These are phyloP conservation scores for Sambucus nigra DNA, from an alignment of 129 eudicot species.

Conservation along the genomic window DNA sequence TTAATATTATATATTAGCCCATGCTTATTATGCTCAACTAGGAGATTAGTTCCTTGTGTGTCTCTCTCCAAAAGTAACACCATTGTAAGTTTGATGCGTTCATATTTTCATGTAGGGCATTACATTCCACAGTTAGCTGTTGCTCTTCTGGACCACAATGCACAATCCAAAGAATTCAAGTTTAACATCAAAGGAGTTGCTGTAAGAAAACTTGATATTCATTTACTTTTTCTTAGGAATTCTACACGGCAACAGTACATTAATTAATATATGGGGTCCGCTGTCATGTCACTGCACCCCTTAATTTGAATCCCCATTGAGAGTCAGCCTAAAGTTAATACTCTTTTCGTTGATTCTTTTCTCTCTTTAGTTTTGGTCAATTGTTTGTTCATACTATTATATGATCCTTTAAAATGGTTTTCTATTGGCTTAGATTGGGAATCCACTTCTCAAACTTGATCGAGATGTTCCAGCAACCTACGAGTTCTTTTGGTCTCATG, in stretches of 20 bases:
- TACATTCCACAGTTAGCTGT: constrained; percentile 87
- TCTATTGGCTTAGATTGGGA: constrained; percentile 53
- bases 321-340: too few relatives aligned
- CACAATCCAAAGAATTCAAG: constrained; percentile 55
- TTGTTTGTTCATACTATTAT: background rate
- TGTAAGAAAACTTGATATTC: constrained; percentile 34
- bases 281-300: too few relatives aligned
- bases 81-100: background rate
- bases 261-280: too few relatives aligned
- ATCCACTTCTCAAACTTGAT: constrained; percentile 84
- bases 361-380: background rate
- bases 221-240: background rate
- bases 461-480: constrained; percentile 71
- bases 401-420: background rate
- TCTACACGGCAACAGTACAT: too few relatives aligned
- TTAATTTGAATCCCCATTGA: too few relatives aligned
- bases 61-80: background rate
- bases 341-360: background rate
- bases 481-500: constrained; percentile 96
- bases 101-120: constrained; percentile 46
- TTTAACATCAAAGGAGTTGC: constrained; percentile 93
- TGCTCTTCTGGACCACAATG: constrained; percentile 75
- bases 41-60: background rate
- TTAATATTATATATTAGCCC: too few relatives aligned
- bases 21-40: background rate